Evolutionary conservation across 2,329 filamentous ascomycete species (phyloP), one percentile per base, ranked within the genome.

Genomic region (Ascochyta rabiei): DNA sequence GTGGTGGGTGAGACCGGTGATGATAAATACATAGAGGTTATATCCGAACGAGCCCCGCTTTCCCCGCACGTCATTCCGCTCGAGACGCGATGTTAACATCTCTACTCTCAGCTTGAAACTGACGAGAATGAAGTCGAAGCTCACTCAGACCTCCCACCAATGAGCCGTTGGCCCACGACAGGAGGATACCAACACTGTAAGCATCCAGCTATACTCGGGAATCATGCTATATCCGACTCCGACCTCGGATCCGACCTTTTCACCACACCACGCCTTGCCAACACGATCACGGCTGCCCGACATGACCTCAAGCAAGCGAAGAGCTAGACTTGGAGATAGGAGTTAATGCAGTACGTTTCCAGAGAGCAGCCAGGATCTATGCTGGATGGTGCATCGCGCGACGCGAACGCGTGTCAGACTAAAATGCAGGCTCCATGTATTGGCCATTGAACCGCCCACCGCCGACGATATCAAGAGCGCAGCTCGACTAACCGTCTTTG

Each of bases 21-120:
- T 60, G 53, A 60, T 60, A 57, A 60, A 60, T 60, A 52, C 42
- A 50, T 5, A 6, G 45, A 31, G 15, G 45, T 30, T 53, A 55
- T 44, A 42, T 55, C 56, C 56, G 52, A 56, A 31, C 5, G 35
- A 46, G 48, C 56, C 56, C 46, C 51, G 35, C 45, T 30, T 26
- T 45, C 48, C 31, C 44, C 47, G 44, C 52, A 53, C 56, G 56
- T 56, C 56, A 59, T 59, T 39, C 33, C 46, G 18, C n/a, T n/a
- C 34, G 28, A 26, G 35, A 21, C 44, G 30, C 16, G 37, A 39
- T 38, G 23, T n/a, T 19, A n/a, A 34, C 33, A 26, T 21, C 15
- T 31, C 9, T 30, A 26, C 38, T 6, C 7, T 16, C 6, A 40
- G 2, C 15, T 26, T n/a, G 6, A 12, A 24, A 6, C 23, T 16